These are phyloP conservation scores for Lactarius vividus DNA, from an alignment of 768 basidiomycete species.

Conservation along the genomic window DNA sequence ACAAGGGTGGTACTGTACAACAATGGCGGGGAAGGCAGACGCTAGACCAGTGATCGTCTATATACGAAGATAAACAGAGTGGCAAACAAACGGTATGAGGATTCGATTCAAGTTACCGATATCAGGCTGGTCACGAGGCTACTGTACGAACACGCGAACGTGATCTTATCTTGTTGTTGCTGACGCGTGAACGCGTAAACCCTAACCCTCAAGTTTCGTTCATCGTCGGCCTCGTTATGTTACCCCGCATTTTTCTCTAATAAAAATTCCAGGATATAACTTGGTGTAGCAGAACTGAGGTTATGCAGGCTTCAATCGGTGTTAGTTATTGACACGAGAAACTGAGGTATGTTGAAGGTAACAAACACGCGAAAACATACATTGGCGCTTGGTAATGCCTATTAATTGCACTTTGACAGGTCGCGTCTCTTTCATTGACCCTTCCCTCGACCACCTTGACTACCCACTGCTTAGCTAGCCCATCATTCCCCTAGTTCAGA, in stretches of 20 bases:
- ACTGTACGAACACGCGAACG: slow-evolving; percentile 8
- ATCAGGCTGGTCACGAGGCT: no score
- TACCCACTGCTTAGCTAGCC: background rate
- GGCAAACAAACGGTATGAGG: no score
- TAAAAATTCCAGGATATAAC: background rate
- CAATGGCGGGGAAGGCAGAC: no score
- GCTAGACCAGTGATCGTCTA: no score
- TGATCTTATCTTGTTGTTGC: slow-evolving; percentile 6
- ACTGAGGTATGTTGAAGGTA: slow-evolving; percentile 3
- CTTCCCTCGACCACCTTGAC: slow-evolving; percentile 4
- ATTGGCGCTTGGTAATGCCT: slow-evolving; percentile 22
- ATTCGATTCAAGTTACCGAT: no score
- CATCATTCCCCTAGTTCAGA: background rate
- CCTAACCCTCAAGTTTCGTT: slow-evolving; percentile 9
- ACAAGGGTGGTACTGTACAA: no score
- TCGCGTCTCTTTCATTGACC: slow-evolving; percentile 8
- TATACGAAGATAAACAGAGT: no score
- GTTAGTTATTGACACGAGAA: background rate
- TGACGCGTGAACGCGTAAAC: slow-evolving; percentile 18
- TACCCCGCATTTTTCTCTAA: background rate
- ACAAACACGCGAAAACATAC: slow-evolving; percentile 19
- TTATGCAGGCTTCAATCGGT: background rate
- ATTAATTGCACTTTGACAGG: slow-evolving; percentile 6
- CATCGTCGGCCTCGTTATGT: background rate
- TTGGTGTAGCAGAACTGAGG: background rate